These are phyloP conservation scores for Agaricus sinodeliciosus DNA, from an alignment of 768 basidiomycete genomes.

Conservation along the genomic window DNA sequence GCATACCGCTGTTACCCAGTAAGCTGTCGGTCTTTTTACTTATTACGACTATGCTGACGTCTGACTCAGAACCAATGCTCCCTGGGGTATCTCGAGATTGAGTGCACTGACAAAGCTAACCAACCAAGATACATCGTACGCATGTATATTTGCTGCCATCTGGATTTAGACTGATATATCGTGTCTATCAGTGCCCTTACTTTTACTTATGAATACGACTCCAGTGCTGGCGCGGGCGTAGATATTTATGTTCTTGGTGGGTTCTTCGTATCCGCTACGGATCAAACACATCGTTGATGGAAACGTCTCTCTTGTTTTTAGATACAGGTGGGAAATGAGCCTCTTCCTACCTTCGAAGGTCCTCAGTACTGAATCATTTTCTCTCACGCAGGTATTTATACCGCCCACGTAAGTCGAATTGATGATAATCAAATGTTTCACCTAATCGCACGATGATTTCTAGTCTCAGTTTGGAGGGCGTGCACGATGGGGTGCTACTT, in stretches of 20 bases:
- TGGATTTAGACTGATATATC: not conserved
- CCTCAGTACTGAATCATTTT: not conserved
- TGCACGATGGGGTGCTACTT: conserved; percentile 30
- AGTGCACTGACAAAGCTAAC: conserved; percentile 14
- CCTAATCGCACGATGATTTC: not conserved
- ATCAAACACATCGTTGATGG: not conserved
- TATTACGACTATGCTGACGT: not conserved
- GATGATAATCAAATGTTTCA: not conserved
- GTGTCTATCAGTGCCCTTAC: conserved; percentile 9
- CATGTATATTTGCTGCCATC: not conserved
- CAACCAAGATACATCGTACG: conserved; percentile 10
- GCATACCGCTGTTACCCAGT: conserved; percentile 19
- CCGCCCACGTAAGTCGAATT: conserved; percentile 14
- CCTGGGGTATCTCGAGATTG: conserved; percentile 25
- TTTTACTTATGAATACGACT: conserved; percentile 17
- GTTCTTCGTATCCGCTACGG: not conserved
- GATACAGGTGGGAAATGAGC: conserved; percentile 17
- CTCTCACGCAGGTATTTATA: conserved; percentile 16
- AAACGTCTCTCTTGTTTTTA: conserved; percentile 4
- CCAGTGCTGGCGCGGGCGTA: conserved; percentile 19
- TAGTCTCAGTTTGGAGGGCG: conserved; percentile 29
- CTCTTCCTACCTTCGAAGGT: not conserved
- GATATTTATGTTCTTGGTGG: conserved; percentile 33
- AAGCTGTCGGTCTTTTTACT: not conserved
- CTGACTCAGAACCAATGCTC: conserved; percentile 20